Percentiles rank a stretch among this genome's conserved stretches.
Evolutionary conservation across 306 rosid species (phyloP).

Genomic region (Abrus pulchellus): DNA sequence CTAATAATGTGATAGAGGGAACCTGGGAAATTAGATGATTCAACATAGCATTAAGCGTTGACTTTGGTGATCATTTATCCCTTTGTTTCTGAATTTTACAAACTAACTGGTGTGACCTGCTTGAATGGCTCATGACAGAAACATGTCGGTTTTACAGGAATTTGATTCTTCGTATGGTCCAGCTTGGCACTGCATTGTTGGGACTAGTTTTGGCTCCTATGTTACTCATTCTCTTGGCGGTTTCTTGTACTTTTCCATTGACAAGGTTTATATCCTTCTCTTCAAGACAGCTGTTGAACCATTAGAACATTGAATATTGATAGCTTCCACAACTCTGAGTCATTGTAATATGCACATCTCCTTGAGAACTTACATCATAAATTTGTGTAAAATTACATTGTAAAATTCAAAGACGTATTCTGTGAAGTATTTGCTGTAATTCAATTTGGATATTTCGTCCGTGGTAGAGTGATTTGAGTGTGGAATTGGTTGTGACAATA

Average conservation of each 20-base stretch:
- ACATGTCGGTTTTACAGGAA: constrained; percentile 64
- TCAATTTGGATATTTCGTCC: constrained; percentile 21
- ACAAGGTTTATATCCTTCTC: constrained; percentile 94
- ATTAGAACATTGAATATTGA: constrained; percentile 71
- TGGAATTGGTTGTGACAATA: constrained; percentile 36
- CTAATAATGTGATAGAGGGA: background rate
- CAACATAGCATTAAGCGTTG: background rate
- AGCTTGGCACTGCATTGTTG: constrained; percentile 99
- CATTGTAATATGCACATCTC: constrained; percentile 21
- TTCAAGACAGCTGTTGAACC: constrained; percentile 96
- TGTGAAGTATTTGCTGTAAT: constrained; percentile 44
- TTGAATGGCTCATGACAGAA: constrained; percentile 18
- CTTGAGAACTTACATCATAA: constrained; percentile 37
- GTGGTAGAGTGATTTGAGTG: constrained; percentile 33
- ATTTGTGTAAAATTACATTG: constrained; percentile 48
- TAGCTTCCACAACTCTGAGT: constrained; percentile 17
- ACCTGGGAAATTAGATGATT: background rate
- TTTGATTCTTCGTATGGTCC: constrained; percentile 90
- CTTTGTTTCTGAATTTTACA: constrained; percentile 7
- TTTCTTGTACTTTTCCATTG: constrained; percentile 90
- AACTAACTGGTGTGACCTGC: background rate
- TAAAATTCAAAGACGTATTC: constrained; percentile 32
- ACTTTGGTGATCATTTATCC: background rate
- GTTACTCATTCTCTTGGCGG: constrained; percentile 93
- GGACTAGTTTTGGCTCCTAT: constrained; percentile 96